phyloP scores from a whole-genome alignment of 257 asterid genomes.

The Schizonepeta tenuifolia region DNA sequence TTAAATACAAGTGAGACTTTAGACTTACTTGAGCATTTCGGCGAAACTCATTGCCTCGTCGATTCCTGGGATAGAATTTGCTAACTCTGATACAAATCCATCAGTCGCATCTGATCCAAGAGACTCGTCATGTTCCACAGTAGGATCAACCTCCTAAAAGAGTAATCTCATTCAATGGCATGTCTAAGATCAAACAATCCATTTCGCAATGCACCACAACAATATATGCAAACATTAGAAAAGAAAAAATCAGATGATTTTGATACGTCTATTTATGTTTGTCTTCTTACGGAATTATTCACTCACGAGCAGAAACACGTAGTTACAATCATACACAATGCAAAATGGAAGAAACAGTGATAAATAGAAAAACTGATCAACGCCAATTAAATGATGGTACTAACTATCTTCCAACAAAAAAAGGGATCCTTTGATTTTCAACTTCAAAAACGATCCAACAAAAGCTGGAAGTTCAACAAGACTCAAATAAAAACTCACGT shows the following conservation, averaged over 20 bases:
- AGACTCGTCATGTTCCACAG: constrained; percentile 72
- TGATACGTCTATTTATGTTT: not conserved
- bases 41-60: constrained; percentile 99
- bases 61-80: constrained; percentile 95
- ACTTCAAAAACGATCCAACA: not conserved
- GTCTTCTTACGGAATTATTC: not conserved
- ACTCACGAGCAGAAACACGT: not conserved
- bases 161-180: not conserved
- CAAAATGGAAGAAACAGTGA: not conserved
- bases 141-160: constrained; percentile 92
- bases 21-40: constrained; percentile 91
- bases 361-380: not conserved
- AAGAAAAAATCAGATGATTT: not conserved
- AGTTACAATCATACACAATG: not conserved
- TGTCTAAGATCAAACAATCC: constrained; percentile 1
- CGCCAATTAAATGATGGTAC: not conserved
- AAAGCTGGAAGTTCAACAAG: not conserved
- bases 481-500: not conserved
- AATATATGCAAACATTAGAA: constrained; percentile 4
- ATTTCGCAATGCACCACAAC: constrained; percentile 1
- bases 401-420: not conserved
- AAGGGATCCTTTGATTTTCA: not conserved
- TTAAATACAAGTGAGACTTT: constrained; percentile 20
- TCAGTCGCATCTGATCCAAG: constrained; percentile 64
- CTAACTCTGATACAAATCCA: constrained; percentile 82